Evolutionary conservation across 768 basidiomycete species (phyloP).

Genomic region (Boletus tomentosulus): DNA sequence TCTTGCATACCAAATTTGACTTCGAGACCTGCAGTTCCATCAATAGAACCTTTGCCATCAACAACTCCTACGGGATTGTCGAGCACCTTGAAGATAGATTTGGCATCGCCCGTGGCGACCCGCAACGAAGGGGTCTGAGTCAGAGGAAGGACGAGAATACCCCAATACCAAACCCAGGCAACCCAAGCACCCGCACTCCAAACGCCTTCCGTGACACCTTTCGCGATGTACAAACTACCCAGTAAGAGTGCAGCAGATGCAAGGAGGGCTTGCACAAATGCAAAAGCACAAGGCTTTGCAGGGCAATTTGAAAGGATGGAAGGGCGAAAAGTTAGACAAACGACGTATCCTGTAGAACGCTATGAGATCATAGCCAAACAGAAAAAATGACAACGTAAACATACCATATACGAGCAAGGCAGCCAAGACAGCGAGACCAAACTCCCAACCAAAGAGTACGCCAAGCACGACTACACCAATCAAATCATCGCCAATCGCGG

Average conservation of each 20-base stretch:
- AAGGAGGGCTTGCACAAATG: slow-evolving; percentile 70
- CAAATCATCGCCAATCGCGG: slow-evolving; percentile 76
- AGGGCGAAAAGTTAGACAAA: slow-evolving; percentile 8
- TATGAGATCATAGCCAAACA: not conserved
- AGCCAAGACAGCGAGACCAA: slow-evolving; percentile 62
- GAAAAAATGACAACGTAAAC: slow-evolving; percentile 12
- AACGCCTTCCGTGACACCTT: slow-evolving; percentile 24
- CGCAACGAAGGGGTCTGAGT: slow-evolving; percentile 47
- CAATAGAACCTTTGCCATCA: slow-evolving; percentile 72
- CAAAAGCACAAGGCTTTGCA: not conserved
- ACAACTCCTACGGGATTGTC: slow-evolving; percentile 81
- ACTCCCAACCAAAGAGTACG: slow-evolving; percentile 58
- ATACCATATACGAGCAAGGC: slow-evolving; percentile 74
- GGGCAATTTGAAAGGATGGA: slow-evolving; percentile 8
- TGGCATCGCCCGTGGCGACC: slow-evolving; percentile 71
- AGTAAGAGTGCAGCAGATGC: slow-evolving; percentile 77
- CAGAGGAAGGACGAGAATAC: slow-evolving; percentile 33
- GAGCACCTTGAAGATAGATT: slow-evolving; percentile 74
- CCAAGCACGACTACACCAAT: slow-evolving; percentile 69
- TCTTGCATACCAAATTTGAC: slow-evolving; percentile 76
- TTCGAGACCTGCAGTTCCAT: slow-evolving; percentile 68
- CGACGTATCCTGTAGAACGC: slow-evolving; percentile 14
- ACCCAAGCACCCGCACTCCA: slow-evolving; percentile 29
- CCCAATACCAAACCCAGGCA: slow-evolving; percentile 31
- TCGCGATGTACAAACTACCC: slow-evolving; percentile 40